phyloP scores from a whole-genome alignment of 2,329 filamentous ascomycete species.

The Pezicula carpinea region DNA sequence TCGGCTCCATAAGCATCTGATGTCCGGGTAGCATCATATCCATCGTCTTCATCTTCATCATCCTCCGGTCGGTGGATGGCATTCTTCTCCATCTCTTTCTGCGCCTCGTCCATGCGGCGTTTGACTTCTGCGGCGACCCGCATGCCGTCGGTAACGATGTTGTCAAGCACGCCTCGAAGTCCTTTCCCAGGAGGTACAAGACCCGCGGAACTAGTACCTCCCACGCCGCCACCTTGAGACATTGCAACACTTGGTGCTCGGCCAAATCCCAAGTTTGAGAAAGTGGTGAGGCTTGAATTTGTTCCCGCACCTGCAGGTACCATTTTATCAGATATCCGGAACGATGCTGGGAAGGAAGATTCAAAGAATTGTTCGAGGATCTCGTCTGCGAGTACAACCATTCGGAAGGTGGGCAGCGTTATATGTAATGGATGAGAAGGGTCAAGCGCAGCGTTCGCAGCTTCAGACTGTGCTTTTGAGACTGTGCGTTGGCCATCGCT shows the following conservation, averaged over 20 bases:
- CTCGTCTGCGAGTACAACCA: slow-evolving; percentile 96
- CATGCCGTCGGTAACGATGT: slow-evolving; percentile 97
- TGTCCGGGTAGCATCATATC: slow-evolving; percentile 43
- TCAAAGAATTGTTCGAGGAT: slow-evolving; percentile 96
- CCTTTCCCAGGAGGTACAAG: slow-evolving; percentile 55
- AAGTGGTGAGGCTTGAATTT: slow-evolving; percentile 75
- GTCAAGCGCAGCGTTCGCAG: slow-evolving; percentile 86
- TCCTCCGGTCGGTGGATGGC: slow-evolving; percentile 63
- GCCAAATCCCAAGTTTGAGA: slow-evolving; percentile 65
- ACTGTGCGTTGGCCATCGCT: slow-evolving; percentile 33
- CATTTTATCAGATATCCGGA: slow-evolving; percentile 72
- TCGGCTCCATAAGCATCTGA: slow-evolving; percentile 49
- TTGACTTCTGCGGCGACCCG: slow-evolving; percentile 89
- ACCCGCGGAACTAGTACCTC: slow-evolving; percentile 23
- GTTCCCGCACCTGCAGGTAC: slow-evolving; percentile 33
- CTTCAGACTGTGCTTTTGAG: slow-evolving; percentile 65
- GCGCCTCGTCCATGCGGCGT: slow-evolving; percentile 91
- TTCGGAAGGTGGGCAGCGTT: slow-evolving; percentile 94
- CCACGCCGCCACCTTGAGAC: slow-evolving; percentile 30
- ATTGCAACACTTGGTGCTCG: slow-evolving; percentile 34
- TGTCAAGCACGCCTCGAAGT: slow-evolving; percentile 87
- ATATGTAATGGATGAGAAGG: slow-evolving; percentile 92
- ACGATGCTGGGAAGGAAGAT: slow-evolving; percentile 86
- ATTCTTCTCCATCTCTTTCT: slow-evolving; percentile 84
- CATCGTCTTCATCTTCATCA: slow-evolving; percentile 65